Evolutionary conservation across 2,329 filamentous ascomycete species (phyloP).

Genomic region (Rugonectria rugulosa): DNA sequence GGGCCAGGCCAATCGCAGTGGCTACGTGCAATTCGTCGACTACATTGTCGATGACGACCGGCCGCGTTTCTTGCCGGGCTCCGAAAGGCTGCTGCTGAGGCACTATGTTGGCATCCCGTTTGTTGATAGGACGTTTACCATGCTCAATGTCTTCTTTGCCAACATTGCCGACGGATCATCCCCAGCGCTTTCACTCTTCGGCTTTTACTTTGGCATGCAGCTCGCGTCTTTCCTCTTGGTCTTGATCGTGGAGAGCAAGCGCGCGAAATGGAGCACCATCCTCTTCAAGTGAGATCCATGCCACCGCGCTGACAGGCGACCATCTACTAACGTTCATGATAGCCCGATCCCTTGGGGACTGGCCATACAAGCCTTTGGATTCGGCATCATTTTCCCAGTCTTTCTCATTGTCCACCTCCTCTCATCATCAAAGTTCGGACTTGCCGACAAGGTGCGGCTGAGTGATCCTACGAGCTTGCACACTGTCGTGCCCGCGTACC

Average conservation of each 20-base stretch:
- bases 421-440: conserved; percentile 19
- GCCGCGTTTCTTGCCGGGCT: conserved; percentile 31
- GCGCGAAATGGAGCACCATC: conserved; percentile 18
- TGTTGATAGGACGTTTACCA: conserved; percentile 28
- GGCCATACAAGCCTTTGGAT: conserved; percentile 31
- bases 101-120: conserved; percentile 26
- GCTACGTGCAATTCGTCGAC: conserved; percentile 22
- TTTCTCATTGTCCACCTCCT: conserved; percentile 32
- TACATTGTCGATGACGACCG: conserved; percentile 23
- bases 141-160: conserved; percentile 33
- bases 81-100: conserved; percentile 27
- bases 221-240: conserved; percentile 28
- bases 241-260: conserved; percentile 31
- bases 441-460: conserved; percentile 24
- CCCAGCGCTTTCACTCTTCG: conserved; percentile 32
- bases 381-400: conserved; percentile 32
- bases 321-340: background rate
- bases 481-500: conserved; percentile 28
- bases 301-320: background rate
- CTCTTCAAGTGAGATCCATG: conserved; percentile 31
- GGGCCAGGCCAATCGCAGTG: conserved; percentile 35
- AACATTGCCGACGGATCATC: conserved; percentile 33
- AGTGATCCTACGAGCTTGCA: conserved; percentile 29
- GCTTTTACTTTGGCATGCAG: conserved; percentile 34
- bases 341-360: conserved; percentile 37